These are phyloP conservation scores for Coprinopsis marcescibilis DNA, from an alignment of 768 basidiomycete genomes.

Conservation along the genomic window DNA sequence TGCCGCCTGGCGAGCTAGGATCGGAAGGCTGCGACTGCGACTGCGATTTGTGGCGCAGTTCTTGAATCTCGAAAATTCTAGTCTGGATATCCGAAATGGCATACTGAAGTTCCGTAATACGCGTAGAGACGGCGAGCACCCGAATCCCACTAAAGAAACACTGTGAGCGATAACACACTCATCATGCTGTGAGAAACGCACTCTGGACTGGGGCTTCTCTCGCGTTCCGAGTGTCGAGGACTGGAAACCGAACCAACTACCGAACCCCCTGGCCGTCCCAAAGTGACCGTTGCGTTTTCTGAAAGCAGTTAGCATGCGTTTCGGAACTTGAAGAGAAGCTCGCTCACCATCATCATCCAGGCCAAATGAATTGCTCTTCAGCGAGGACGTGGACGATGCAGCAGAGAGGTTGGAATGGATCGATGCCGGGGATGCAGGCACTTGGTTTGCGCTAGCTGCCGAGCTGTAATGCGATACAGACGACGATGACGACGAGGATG, in stretches of 20 bases:
- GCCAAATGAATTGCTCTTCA: slow-evolving; percentile 51
- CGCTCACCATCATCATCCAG: slow-evolving; percentile 59
- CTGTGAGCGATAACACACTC: slow-evolving; percentile 14
- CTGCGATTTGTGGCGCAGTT: slow-evolving; percentile 84
- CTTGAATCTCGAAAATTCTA: slow-evolving; percentile 91
- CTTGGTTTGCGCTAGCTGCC: slow-evolving; percentile 22
- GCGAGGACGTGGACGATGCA: slow-evolving; percentile 25
- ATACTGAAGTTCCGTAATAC: slow-evolving; percentile 84
- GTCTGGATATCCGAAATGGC: slow-evolving; percentile 87
- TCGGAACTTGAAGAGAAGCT: slow-evolving; percentile 8
- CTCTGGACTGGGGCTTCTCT: slow-evolving; percentile 52
- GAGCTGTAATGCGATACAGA: slow-evolving; percentile 27
- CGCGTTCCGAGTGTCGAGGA: slow-evolving; percentile 30
- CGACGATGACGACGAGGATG: slow-evolving; percentile 28
- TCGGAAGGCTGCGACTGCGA: slow-evolving; percentile 20
- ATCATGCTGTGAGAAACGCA: slow-evolving; percentile 33
- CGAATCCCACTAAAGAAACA: slow-evolving; percentile 52
- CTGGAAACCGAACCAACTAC: not conserved
- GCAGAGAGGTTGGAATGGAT: slow-evolving; percentile 30
- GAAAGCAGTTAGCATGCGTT: not conserved
- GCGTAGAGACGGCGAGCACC: slow-evolving; percentile 72
- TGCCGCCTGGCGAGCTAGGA: slow-evolving; percentile 28
- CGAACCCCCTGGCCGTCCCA: slow-evolving; percentile 28
- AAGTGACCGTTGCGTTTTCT: slow-evolving; percentile 75
- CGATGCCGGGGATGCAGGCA: slow-evolving; percentile 36